phyloP scores from a whole-genome alignment of 1,284 basidiomycete genomes.

The Rhodotorula glutinis region DNA sequence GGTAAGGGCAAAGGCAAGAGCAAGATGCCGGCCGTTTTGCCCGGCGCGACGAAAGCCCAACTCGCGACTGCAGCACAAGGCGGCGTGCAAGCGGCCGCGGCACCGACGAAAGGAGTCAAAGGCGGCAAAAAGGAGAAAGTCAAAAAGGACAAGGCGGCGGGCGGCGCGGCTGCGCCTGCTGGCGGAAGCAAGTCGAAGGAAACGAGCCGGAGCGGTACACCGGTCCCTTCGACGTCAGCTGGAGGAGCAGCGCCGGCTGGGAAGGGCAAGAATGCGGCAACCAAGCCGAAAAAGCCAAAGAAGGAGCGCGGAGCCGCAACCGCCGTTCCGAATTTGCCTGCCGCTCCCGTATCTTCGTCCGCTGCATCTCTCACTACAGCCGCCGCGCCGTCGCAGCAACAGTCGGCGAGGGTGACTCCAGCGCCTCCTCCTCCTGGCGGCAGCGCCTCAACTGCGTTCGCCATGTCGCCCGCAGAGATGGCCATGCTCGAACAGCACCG shows the following conservation, averaged over 20 bases:
- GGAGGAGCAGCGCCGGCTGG: background rate
- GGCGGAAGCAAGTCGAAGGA: constrained; percentile 10
- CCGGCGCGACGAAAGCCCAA: constrained; percentile 15
- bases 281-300: background rate
- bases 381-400: no score
- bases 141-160: background rate
- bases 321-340: background rate
- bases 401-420: no score
- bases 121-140: constrained; percentile 12
- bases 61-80: constrained; percentile 7
- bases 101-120: constrained; percentile 1
- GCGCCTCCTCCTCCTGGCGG: constrained; percentile 1
- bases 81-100: constrained; percentile 5
- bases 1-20: constrained; percentile 14
- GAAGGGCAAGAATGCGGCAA: background rate
- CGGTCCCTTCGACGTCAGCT: background rate
- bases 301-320: background rate
- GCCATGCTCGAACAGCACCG: constrained; percentile 1
- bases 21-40: constrained; percentile 7
- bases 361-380: no score
- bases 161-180: background rate
- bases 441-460: background rate
- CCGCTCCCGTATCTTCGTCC: background rate
- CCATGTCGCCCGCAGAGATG: background rate
- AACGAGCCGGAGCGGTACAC: constrained; percentile 9